These are phyloP conservation scores for Saccharomycopsis vini DNA, from an alignment of 805 yeast genomes.

Conservation along the genomic window DNA sequence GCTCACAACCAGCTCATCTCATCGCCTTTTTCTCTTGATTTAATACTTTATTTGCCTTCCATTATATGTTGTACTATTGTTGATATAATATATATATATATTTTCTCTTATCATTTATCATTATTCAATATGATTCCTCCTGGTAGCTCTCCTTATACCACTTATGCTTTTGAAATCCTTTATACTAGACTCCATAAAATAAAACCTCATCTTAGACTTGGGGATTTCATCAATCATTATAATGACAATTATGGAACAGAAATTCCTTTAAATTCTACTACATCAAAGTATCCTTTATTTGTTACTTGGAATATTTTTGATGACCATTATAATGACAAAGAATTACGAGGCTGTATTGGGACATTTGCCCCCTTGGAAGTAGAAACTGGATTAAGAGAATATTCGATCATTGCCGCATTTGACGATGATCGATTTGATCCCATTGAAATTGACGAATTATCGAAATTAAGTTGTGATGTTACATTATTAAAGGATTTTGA, in stretches of 20 bases:
- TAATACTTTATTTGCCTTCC: too few species aligned
- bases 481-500: conserved; percentile 58
- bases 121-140: too few species aligned
- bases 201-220: conserved; percentile 9
- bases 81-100: too few species aligned
- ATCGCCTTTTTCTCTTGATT: too few species aligned
- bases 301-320: conserved; percentile 69
- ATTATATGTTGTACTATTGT: too few species aligned
- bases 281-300: conserved; percentile 52
- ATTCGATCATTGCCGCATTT: conserved; percentile 61
- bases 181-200: conserved; percentile 24
- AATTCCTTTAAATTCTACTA: conserved; percentile 4
- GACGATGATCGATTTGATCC: conserved; percentile 75
- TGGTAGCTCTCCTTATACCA: conserved; percentile 32
- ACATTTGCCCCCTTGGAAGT: conserved; percentile 56
- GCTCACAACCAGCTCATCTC: too few species aligned
- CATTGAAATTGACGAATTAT: conserved; percentile 45
- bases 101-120: too few species aligned
- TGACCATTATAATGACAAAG: conserved; percentile 22
- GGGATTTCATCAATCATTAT: background rate
- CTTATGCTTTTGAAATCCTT: conserved; percentile 33
- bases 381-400: conserved; percentile 50
- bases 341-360: conserved; percentile 88
- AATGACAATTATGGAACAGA: conserved; percentile 6
- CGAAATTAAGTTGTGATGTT: conserved; percentile 38